Conservation (phyloP, 164 flowering plant genomes). For the Sextonia rubra region DNA sequence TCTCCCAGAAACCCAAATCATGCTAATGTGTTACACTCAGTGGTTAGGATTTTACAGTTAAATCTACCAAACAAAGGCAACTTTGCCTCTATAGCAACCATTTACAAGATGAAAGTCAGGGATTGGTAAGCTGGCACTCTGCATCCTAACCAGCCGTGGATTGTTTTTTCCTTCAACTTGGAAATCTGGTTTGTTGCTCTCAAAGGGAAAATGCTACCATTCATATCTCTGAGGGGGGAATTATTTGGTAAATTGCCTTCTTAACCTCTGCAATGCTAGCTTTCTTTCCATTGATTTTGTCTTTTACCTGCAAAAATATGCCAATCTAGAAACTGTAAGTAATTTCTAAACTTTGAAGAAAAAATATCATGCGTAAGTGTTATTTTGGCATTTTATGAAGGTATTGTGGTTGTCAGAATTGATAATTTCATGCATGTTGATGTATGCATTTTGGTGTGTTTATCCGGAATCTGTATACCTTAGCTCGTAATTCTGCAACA, state of each 20-base stretch:
- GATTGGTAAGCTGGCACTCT: neutral
- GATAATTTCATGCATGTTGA: no score
- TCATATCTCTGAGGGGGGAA: slow-evolving; percentile 31
- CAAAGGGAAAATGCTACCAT: neutral
- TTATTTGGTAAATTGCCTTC: slow-evolving; percentile 54
- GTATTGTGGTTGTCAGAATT: neutral
- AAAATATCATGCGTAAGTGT: no score
- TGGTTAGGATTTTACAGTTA: neutral
- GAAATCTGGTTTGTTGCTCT: neutral
- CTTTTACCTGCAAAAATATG: slow-evolving; percentile 57
- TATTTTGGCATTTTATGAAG: neutral
- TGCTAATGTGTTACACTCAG: neutral
- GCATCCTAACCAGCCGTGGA: neutral
- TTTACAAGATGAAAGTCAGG: neutral
- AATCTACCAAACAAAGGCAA: neutral
- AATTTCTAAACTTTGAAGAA: neutral
- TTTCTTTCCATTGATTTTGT: slow-evolving; percentile 56
- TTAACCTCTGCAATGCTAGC: slow-evolving; percentile 79
- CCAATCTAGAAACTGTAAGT: neutral
- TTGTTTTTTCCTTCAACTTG: neutral
- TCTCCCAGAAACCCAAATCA: neutral
- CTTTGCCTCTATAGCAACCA: neutral
- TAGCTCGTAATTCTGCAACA: slow-evolving; percentile 83
- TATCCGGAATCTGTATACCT: slow-evolving; percentile 41
- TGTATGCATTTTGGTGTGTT: neutral